These are phyloP conservation scores for Pichia sp. DNA, from an alignment of 1,139 yeast species.

Conservation along the genomic window DNA sequence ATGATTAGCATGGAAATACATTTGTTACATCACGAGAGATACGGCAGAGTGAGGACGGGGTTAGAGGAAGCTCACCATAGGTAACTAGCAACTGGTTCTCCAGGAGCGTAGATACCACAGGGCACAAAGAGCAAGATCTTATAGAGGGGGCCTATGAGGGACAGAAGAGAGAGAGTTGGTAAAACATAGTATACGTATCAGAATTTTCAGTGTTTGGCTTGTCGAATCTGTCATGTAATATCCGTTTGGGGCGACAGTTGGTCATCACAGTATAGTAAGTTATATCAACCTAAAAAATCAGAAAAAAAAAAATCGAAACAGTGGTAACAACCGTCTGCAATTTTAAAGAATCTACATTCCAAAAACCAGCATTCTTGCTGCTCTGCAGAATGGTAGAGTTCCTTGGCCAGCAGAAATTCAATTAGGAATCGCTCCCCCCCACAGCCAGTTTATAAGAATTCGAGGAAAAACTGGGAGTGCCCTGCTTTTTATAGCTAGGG, in stretches of 20 bases:
- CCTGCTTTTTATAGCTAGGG: not conserved
- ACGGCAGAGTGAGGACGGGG: not conserved
- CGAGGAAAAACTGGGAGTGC: not conserved
- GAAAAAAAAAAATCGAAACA: not conserved
- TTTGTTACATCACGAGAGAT: slow-evolving; percentile 8
- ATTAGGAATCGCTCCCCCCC: no score
- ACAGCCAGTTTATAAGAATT: not conserved
- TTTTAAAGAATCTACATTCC: not conserved
- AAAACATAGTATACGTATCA: slow-evolving; percentile 41
- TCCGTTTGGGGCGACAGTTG: slow-evolving; percentile 64
- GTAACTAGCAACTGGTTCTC: not conserved
- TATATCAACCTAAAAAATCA: not conserved
- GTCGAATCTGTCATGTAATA: slow-evolving; percentile 54
- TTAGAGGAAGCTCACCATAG: not conserved
- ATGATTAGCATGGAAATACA: slow-evolving; percentile 38
- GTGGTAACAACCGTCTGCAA: not conserved
- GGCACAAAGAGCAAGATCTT: not conserved
- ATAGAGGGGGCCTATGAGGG: not conserved
- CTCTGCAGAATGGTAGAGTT: not conserved
- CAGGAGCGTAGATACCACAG: not conserved
- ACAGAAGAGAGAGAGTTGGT: slow-evolving; percentile 24
- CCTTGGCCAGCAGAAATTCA: not conserved
- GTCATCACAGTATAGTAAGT: slow-evolving; percentile 42
- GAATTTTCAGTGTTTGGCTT: slow-evolving; percentile 47
- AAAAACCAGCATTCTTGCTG: not conserved